Conservation (phyloP, 2,329 filamentous ascomycete genomes). For the Trichoderma koningii region DNA sequence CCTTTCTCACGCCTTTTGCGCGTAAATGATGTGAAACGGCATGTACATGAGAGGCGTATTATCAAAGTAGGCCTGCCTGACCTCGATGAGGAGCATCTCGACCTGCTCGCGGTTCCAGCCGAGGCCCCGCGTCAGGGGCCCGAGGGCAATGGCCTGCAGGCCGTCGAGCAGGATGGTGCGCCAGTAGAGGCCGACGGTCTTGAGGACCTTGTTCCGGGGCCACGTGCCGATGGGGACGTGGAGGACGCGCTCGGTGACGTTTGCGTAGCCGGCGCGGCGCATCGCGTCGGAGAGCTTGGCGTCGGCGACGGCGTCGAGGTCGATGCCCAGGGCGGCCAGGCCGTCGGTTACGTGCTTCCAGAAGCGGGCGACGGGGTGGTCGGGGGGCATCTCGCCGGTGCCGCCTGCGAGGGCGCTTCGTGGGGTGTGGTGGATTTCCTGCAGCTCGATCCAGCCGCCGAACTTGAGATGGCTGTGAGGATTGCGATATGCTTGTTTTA, state of each 20-base stretch:
- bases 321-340: conserved; percentile 48
- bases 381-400: conserved; percentile 41
- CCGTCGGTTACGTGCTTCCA: conserved; percentile 51
- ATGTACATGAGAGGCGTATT: conserved; percentile 53
- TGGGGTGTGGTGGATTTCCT: conserved; percentile 47
- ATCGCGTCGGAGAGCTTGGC: conserved; percentile 48
- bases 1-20: conserved; percentile 49
- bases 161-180: conserved; percentile 53
- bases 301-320: conserved; percentile 48
- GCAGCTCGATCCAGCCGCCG: conserved; percentile 51
- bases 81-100: conserved; percentile 51
- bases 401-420: conserved; percentile 46
- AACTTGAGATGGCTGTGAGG: conserved; percentile 50
- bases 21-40: conserved; percentile 58
- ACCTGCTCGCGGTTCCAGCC: conserved; percentile 52
- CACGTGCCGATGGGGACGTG: conserved; percentile 58
- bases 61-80: conserved; percentile 52
- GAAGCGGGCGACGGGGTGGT: conserved; percentile 49
- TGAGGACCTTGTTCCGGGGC: conserved; percentile 54
- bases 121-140: conserved; percentile 53
- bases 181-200: conserved; percentile 56
- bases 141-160: conserved; percentile 54
- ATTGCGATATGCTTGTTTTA: conserved; percentile 23
- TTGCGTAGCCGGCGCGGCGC: conserved; percentile 54
- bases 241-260: conserved; percentile 53